These are phyloP conservation scores for Tilletiopsis washingtonensis DNA, from an alignment of 1,284 basidiomycete species.

Conservation along the genomic window DNA sequence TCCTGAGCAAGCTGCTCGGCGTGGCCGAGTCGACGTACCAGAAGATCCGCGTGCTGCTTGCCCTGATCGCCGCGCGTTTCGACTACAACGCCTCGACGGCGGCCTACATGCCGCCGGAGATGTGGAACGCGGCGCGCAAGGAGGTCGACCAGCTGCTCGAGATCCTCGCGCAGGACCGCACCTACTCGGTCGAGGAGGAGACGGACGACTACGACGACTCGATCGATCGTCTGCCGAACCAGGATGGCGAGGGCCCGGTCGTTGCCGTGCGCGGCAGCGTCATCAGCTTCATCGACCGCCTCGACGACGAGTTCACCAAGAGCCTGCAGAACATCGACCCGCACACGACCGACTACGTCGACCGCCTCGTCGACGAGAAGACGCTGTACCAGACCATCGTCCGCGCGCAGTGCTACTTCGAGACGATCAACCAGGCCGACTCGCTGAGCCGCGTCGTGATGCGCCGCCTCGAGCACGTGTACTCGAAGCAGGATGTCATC, in stretches of 20 bases:
- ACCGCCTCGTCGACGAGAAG: conserved; percentile 76
- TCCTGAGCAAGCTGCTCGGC: conserved; percentile 77
- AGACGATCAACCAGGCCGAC: conserved; percentile 17
- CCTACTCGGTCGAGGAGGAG: conserved; percentile 71
- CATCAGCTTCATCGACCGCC: conserved; percentile 71
- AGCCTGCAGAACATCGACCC: conserved; percentile 97
- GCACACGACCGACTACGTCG: conserved; percentile 95
- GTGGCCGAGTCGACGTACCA: conserved; percentile 77
- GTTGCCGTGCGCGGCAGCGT: conserved; percentile 44
- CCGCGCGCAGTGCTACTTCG: conserved; percentile 79
- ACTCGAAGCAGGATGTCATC: conserved; percentile 87
- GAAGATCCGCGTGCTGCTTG: conserved; percentile 84
- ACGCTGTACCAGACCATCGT: conserved; percentile 87
- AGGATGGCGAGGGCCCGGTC: conserved; percentile 43
- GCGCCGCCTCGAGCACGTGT: conserved; percentile 93
- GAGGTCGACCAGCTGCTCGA: conserved; percentile 82
- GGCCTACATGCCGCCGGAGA: conserved; percentile 81
- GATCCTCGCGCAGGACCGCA: conserved; percentile 63
- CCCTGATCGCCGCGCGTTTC: conserved; percentile 87
- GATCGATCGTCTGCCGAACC: conserved; percentile 68
- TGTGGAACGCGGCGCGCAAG: conserved; percentile 77
- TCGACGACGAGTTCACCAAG: conserved; percentile 98
- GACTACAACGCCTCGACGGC: conserved; percentile 88
- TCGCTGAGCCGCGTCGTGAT: conserved; percentile 66
- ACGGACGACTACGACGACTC: conserved; percentile 90